Percentiles rank a stretch among this genome's conserved stretches.
phyloP scores from a whole-genome alignment of 805 yeast genomes.

The Candida wancherniae region DNA sequence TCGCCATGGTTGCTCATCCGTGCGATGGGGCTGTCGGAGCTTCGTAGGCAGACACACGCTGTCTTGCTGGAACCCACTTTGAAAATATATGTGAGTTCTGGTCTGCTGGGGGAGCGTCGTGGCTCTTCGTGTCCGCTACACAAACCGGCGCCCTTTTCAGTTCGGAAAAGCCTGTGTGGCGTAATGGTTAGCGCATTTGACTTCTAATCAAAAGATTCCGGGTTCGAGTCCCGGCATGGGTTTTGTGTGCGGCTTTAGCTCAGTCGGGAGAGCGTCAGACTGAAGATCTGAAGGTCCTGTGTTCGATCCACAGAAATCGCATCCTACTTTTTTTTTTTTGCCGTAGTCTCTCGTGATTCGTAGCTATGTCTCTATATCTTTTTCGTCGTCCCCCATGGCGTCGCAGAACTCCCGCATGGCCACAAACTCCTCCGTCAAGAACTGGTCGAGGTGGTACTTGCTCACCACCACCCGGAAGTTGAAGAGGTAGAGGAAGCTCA shows the following conservation, averaged over 20 bases:
- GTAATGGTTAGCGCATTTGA: constrained; percentile 20
- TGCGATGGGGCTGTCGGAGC: no score
- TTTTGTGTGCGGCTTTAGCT: constrained; percentile 24
- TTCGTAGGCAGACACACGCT: no score
- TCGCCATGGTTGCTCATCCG: no score
- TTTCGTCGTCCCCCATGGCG: constrained; percentile 5
- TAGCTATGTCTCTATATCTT: neutral
- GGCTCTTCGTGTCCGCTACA: no score
- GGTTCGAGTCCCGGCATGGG: constrained; percentile 22
- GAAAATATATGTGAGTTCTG: no score
- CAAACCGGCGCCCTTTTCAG: no score
- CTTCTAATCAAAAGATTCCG: constrained; percentile 20
- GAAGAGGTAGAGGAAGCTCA: constrained; percentile 44
- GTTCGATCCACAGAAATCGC: constrained; percentile 21
- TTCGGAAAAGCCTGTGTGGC: constrained; percentile 15
- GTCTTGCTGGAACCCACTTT: no score
- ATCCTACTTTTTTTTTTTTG: constrained; percentile 4
- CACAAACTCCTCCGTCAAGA: constrained; percentile 28
- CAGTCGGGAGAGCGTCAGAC: constrained; percentile 33
- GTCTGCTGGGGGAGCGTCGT: no score
- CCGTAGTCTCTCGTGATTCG: neutral
- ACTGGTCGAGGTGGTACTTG: constrained; percentile 27
- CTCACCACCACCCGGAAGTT: constrained; percentile 48
- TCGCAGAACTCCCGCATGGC: constrained; percentile 25
- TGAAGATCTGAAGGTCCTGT: constrained; percentile 24